Base-by-base conservation (phyloP, 345 rosid species). In the Citrus sp. region DNA sequence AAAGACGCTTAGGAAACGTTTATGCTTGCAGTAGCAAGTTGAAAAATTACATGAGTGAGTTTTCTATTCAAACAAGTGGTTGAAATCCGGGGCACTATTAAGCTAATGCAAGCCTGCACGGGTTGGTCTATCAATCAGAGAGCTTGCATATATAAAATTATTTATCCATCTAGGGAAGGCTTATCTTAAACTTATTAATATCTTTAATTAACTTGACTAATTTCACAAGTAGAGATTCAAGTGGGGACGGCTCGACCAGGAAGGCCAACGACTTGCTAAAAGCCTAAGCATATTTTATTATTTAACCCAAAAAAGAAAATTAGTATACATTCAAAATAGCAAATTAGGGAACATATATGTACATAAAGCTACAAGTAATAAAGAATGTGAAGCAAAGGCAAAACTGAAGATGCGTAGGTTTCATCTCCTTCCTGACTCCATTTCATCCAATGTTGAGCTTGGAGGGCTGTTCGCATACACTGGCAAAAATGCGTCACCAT, bases 371-470 rank as follows among this genome's bases (percentile, higher is more conserved):
- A 38, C 3, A n/a, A 25, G 14, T 7, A 8, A 14, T 18, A 74
- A 74, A 60, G 16, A 51, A 28, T 51, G 9, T 27, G 74, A 7
- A 46, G 59, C 35, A 46, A 70, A 70, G 21, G 62, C 5, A 55
- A 30, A 72, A 19, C 8, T 9, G 2, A 54, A 72, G 7, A 16
- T 19, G 40, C 55, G 24, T 30, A 61, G 8, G 66, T 54, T 2
- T 77, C 85, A 85, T 37, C 67, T 78, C 72, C 76, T 67, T 19
- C 87, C 87, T 13, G 75, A 72, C 64, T 83, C 87, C 63, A 87
- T 37, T 6, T 73, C 81, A 18, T 85, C 86, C 19, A 77, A 32
- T 25, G 46, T 79, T 25, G 77, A 65, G 19, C 25, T 63, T 40
- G 38, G 27, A 8, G 61, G 59, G 25, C 13, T 28, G 13, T 37